phyloP scores from a whole-genome alignment of 257 asterid species.

The Gentiana straminea region DNA sequence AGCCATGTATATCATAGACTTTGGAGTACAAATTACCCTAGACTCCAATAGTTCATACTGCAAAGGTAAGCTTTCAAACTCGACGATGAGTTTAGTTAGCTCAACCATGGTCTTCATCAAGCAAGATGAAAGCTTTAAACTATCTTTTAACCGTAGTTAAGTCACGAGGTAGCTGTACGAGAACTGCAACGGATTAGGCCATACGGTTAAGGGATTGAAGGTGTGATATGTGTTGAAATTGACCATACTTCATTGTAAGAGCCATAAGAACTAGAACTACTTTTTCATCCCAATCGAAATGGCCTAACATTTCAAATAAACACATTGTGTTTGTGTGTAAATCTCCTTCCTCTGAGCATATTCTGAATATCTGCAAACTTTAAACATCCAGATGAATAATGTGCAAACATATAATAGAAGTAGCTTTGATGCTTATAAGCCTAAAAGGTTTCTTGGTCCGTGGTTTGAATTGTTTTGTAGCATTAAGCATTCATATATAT shows the following conservation, averaged over 20 bases:
- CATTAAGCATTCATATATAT: too few relatives aligned
- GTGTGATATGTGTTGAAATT: slow-evolving; percentile 41
- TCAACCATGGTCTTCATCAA: slow-evolving; percentile 46
- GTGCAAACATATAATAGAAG: slow-evolving; percentile 9
- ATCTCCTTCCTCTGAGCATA: slow-evolving; percentile 23
- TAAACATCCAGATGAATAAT: neutral
- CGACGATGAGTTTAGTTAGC: slow-evolving; percentile 26
- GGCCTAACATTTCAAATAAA: slow-evolving; percentile 43
- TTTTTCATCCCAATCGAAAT: slow-evolving; percentile 59
- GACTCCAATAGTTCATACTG: slow-evolving; percentile 39
- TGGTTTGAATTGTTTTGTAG: too few relatives aligned
- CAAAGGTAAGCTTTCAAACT: slow-evolving; percentile 32
- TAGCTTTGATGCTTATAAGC: too few relatives aligned
- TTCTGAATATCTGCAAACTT: slow-evolving; percentile 28
- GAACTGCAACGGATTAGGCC: slow-evolving; percentile 32
- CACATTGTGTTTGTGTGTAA: slow-evolving; percentile 37
- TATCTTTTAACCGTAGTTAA: slow-evolving; percentile 15
- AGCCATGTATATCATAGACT: slow-evolving; percentile 36
- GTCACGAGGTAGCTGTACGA: slow-evolving; percentile 29
- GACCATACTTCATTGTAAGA: slow-evolving; percentile 29
- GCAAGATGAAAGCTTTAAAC: slow-evolving; percentile 35
- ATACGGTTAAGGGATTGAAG: slow-evolving; percentile 27
- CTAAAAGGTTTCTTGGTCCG: too few relatives aligned
- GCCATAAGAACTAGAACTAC: slow-evolving; percentile 47
- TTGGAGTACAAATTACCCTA: slow-evolving; percentile 18